Conservation (phyloP, 2,329 filamentous ascomycete species). For the Harringtonia aguacate region DNA sequence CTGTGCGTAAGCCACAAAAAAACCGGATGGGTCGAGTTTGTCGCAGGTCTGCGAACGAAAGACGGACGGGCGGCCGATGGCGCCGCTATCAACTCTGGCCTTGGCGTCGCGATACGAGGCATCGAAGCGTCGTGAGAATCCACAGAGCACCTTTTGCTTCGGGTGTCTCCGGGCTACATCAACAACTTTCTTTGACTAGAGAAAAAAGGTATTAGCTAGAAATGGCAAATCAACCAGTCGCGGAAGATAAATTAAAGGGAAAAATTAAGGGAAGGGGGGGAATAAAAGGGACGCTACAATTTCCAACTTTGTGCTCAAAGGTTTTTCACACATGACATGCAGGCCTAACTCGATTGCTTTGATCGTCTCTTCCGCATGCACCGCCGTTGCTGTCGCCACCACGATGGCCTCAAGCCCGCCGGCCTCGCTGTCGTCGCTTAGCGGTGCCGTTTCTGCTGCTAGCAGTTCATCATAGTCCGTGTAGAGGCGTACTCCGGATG, state of each 20-base stretch:
- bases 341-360: slow-evolving; percentile 1
- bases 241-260: too few relatives aligned
- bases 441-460: neutral
- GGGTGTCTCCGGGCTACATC: neutral
- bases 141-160: slow-evolving; percentile 1
- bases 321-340: slow-evolving; percentile 6
- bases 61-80: neutral
- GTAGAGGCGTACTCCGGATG: neutral
- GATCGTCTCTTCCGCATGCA: slow-evolving; percentile 4
- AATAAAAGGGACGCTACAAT: too few relatives aligned
- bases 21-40: slow-evolving; percentile 1
- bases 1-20: slow-evolving; percentile 1
- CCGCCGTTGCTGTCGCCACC: neutral
- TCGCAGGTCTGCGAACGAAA: slow-evolving; percentile 6
- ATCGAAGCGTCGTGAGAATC: slow-evolving; percentile 6
- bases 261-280: too few relatives aligned
- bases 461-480: neutral
- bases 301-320: neutral
- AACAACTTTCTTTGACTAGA: neutral
- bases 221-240: neutral
- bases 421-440: neutral
- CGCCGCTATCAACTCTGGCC: neutral
- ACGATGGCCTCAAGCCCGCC: slow-evolving; percentile 2
- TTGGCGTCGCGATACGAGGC: slow-evolving; percentile 3
- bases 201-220: neutral